Percentiles rank a stretch among this genome's conserved stretches.
These are phyloP conservation scores for Ramalina peruviana DNA, from an alignment of 495 filamentous ascomycete genomes.

Conservation along the genomic window DNA sequence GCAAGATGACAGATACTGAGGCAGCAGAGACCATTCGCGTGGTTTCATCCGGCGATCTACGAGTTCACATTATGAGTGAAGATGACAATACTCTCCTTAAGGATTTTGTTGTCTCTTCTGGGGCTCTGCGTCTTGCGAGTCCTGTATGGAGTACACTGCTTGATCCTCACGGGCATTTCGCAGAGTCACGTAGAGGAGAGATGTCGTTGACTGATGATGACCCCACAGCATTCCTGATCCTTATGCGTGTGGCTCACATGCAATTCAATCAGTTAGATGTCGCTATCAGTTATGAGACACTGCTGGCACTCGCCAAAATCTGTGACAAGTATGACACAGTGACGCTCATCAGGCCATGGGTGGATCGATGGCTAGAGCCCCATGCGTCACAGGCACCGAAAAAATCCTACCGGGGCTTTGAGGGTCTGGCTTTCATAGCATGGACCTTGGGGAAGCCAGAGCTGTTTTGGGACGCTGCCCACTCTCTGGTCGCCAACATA, in stretches of 20 bases:
- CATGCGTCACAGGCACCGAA: neutral
- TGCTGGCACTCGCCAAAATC: neutral
- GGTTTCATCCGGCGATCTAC: neutral
- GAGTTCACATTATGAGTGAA: neutral
- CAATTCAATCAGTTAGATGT: neutral
- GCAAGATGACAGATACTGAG: neutral
- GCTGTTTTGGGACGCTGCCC: no score
- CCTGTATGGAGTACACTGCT: constrained; percentile 1
- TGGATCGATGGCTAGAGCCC: neutral
- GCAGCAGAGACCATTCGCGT: neutral
- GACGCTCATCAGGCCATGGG: neutral
- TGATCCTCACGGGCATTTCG: neutral
- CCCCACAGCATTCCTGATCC: neutral
- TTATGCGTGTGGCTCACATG: constrained; percentile 2
- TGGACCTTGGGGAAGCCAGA: constrained; percentile 1
- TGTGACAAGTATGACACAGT: constrained; percentile 4
- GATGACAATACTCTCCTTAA: no score
- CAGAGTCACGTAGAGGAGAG: neutral
- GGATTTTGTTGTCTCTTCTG: constrained; percentile 1
- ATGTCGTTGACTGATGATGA: neutral
- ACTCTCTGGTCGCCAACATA: no score
- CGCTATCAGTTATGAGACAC: neutral
- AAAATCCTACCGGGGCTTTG: neutral
- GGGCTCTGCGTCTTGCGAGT: neutral
- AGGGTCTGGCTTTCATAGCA: constrained; percentile 1